Conservation (phyloP, 331 rosid genomes). For the Rhamnella rubrinervis region DNA sequence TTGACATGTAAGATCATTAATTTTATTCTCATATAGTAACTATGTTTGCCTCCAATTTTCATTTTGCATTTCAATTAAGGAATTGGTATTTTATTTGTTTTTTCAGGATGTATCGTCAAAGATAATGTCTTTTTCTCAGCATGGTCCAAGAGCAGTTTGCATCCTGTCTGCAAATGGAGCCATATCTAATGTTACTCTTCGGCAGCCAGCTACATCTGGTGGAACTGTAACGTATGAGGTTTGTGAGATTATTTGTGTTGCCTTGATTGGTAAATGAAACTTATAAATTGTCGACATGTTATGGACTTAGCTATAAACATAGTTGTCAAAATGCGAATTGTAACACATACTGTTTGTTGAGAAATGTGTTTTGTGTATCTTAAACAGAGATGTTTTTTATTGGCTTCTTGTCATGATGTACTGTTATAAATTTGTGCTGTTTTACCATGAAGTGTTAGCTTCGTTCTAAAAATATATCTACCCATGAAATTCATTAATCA, state of each 20-base stretch:
- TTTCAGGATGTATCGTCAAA: slow-evolving; percentile 62
- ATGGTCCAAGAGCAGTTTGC: slow-evolving; percentile 57
- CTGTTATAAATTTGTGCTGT: no score
- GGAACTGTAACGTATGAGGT: slow-evolving; percentile 87
- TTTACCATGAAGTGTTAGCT: not conserved
- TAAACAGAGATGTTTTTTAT: no score
- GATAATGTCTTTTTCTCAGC: slow-evolving; percentile 58
- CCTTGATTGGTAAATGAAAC: not conserved
- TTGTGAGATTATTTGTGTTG: slow-evolving; percentile 13
- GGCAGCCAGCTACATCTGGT: slow-evolving; percentile 60
- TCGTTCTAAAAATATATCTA: not conserved
- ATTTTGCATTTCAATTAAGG: not conserved
- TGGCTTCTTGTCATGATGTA: no score
- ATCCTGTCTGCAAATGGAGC: slow-evolving; percentile 68
- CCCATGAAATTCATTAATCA: not conserved
- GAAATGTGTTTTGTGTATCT: no score
- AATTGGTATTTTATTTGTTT: slow-evolving; percentile 14
- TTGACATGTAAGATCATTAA: not conserved
- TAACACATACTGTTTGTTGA: no score
- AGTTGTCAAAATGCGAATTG: no score
- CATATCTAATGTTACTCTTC: slow-evolving; percentile 68
- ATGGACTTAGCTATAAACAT: no score
- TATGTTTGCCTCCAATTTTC: not conserved
- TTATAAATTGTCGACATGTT: not conserved
- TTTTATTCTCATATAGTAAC: no score